Evolutionary conservation across 495 filamentous ascomycete species (phyloP).

Genomic region (Parachaetomium inaequale): DNA sequence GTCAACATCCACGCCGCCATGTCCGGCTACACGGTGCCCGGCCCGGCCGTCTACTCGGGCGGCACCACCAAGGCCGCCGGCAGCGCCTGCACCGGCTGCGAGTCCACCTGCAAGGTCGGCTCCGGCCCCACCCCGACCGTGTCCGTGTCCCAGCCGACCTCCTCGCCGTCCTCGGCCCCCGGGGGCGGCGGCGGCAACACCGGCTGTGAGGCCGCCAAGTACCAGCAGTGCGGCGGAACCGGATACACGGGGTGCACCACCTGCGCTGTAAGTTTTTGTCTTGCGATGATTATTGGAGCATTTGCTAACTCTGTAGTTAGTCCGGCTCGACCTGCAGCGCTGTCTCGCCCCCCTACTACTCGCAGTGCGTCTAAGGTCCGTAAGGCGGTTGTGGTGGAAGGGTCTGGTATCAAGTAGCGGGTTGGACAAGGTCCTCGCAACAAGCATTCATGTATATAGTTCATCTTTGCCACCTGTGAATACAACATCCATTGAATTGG

Average conservation of each 20-base stretch:
- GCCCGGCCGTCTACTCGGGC: slow-evolving; percentile 41
- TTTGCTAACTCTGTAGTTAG: slow-evolving; percentile 16
- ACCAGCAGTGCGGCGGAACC: slow-evolving; percentile 46
- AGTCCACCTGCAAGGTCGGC: slow-evolving; percentile 38
- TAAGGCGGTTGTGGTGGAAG: neutral
- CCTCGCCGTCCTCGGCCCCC: slow-evolving; percentile 21
- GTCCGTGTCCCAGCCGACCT: slow-evolving; percentile 11
- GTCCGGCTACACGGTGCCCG: slow-evolving; percentile 37
- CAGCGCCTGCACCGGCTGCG: slow-evolving; percentile 37
- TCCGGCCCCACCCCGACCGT: slow-evolving; percentile 28
- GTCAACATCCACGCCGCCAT: slow-evolving; percentile 47
- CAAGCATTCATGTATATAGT: slow-evolving; percentile 12
- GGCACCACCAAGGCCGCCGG: slow-evolving; percentile 39
- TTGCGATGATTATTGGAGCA: neutral
- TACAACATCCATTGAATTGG: neutral
- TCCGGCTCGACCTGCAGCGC: slow-evolving; percentile 27
- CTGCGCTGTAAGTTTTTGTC: slow-evolving; percentile 36
- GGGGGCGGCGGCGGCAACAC: slow-evolving; percentile 23
- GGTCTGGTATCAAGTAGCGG: neutral
- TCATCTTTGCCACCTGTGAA: slow-evolving; percentile 2
- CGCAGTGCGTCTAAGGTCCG: slow-evolving; percentile 33
- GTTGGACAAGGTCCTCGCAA: neutral
- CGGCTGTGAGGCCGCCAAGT: slow-evolving; percentile 36
- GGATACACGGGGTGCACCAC: slow-evolving; percentile 44
- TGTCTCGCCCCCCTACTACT: slow-evolving; percentile 35